Conservation (phyloP, 108 stramenopile genomes). For the Parietichytrium sp. region DNA sequence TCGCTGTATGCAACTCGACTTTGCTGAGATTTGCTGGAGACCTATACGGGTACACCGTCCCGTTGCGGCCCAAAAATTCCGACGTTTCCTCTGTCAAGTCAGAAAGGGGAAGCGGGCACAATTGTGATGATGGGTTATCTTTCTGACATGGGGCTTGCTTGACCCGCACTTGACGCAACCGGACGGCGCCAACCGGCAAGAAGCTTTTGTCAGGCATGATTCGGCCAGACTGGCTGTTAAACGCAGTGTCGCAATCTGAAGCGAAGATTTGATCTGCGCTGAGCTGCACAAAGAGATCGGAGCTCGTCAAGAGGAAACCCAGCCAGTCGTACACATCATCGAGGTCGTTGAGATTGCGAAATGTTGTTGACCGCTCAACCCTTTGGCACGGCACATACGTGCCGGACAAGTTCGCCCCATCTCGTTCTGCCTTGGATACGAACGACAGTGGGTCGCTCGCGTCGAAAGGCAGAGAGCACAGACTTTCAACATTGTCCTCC, state of each 20-base stretch:
- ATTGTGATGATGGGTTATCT: too few relatives aligned
- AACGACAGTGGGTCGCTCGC: not conserved
- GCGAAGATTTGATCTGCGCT: not conserved
- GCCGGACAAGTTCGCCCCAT: not conserved
- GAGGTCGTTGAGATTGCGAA: not conserved
- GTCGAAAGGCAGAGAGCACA: not conserved
- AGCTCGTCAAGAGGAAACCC: not conserved
- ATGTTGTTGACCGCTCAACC: not conserved
- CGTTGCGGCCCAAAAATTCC: too few relatives aligned
- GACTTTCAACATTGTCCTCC: not conserved
- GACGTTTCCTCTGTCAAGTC: too few relatives aligned
- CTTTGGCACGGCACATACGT: not conserved
- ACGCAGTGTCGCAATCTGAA: not conserved
- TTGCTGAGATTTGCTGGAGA: too few relatives aligned
- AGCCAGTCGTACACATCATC: slow-evolving; percentile 20
- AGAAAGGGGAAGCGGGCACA: too few relatives aligned
- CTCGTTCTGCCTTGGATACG: not conserved
- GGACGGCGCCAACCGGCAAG: slow-evolving; percentile 9
- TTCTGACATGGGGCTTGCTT: not conserved
- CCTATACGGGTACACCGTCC: too few relatives aligned
- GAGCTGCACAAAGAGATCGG: not conserved
- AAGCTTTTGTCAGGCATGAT: slow-evolving; percentile 18
- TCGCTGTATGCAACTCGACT: too few relatives aligned
- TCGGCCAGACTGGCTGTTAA: not conserved
- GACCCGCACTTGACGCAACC: not conserved